A percentile compares a stretch with the other conserved stretches of the same genome.
Evolutionary conservation across 495 filamentous ascomycete species (phyloP).

Genomic region (Penicillium salamii): DNA sequence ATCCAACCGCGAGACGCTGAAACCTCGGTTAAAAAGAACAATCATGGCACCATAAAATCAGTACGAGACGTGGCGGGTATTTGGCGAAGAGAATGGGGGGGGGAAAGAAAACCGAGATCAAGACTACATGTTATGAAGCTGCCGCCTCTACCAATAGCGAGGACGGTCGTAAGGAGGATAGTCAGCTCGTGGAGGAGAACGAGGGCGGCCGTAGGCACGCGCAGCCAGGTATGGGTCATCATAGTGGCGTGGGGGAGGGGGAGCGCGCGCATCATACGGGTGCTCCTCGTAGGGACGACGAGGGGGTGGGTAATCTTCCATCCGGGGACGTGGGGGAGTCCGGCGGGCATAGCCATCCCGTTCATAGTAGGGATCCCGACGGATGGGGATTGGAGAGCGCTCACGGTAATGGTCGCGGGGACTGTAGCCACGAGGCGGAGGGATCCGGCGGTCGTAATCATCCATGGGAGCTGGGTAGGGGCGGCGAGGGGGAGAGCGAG

Average conservation of each 20-base stretch:
- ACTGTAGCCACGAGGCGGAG: slow-evolving; percentile 75
- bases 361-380: slow-evolving; percentile 79
- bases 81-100: slow-evolving; percentile 7
- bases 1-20: slow-evolving; percentile 8
- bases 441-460: slow-evolving; percentile 74
- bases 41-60: slow-evolving; percentile 24
- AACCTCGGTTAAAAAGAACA: slow-evolving; percentile 17
- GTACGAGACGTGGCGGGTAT: slow-evolving; percentile 29
- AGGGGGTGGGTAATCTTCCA: slow-evolving; percentile 70
- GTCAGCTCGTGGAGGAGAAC: slow-evolving; percentile 41
- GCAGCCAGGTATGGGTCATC: slow-evolving; percentile 46
- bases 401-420: slow-evolving; percentile 85
- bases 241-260: slow-evolving; percentile 44
- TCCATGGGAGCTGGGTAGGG: slow-evolving; percentile 60
- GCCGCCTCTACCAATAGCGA: slow-evolving; percentile 41
- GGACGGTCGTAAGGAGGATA: slow-evolving; percentile 46
- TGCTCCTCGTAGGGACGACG: slow-evolving; percentile 51
- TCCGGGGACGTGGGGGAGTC: slow-evolving; percentile 64
- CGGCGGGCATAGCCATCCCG: slow-evolving; percentile 68
- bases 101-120: slow-evolving; percentile 3
- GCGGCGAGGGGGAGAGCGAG: slow-evolving; percentile 67
- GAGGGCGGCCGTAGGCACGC: slow-evolving; percentile 44
- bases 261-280: slow-evolving; percentile 44
- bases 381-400: slow-evolving; percentile 67
- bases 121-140: slow-evolving; percentile 15